Conservation (phyloP, 495 filamentous ascomycete species). For the Delitschia confertaspora region DNA sequence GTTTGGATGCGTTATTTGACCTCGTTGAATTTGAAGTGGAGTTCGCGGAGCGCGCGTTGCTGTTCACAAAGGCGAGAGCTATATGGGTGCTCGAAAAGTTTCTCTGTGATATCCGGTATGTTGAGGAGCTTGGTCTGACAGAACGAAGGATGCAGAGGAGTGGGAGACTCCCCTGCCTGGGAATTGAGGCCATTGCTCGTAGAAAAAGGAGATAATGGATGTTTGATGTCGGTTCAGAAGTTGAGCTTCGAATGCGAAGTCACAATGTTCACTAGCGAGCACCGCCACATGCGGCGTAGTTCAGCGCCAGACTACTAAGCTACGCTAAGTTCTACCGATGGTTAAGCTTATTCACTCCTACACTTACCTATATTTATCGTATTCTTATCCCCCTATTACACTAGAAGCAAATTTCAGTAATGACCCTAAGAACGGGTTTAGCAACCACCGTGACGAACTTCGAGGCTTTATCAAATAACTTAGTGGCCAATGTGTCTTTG, state of each 20-base stretch:
- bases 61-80: constrained; percentile 28
- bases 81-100: neutral
- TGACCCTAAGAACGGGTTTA: neutral
- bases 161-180: constrained; percentile 2
- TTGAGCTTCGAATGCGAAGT: constrained; percentile 3
- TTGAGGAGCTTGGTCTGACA: constrained; percentile 7
- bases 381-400: neutral
- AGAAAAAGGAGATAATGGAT: neutral
- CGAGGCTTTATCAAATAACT: too few species aligned
- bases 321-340: too few species aligned
- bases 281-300: neutral
- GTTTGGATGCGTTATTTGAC: neutral
- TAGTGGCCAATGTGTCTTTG: too few species aligned
- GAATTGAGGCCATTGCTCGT: constrained; percentile 3
- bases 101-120: constrained; percentile 11
- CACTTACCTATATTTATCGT: neutral
- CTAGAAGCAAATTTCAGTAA: neutral
- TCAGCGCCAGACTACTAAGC: too few species aligned
- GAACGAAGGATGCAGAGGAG: constrained; percentile 1
- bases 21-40: constrained; percentile 8
- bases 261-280: neutral
- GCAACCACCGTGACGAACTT: too few species aligned
- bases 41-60: constrained; percentile 15
- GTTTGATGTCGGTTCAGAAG: neutral
- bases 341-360: too few species aligned